These are phyloP conservation scores for Salix koriyanagi DNA, from an alignment of 345 rosid genomes.

Conservation along the genomic window DNA sequence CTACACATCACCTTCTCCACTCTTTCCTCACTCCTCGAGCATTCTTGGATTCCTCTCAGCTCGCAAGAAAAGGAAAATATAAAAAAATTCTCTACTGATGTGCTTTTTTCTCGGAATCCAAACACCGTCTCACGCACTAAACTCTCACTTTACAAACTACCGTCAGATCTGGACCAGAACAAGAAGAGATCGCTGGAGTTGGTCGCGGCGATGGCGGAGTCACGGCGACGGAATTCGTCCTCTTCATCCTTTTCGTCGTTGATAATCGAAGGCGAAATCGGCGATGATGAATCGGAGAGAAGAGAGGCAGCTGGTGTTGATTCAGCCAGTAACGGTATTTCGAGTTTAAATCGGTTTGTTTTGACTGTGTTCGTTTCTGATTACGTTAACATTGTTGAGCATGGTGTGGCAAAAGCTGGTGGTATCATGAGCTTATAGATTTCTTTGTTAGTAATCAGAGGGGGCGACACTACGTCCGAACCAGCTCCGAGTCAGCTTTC, in stretches of 20 bases:
- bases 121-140: slow-evolving; percentile 3
- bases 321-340: slow-evolving; percentile 33
- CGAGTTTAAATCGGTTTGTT: slow-evolving; percentile 28
- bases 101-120: slow-evolving; percentile 29
- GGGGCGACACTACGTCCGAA: slow-evolving; percentile 33
- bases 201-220: slow-evolving; percentile 40
- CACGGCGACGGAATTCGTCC: slow-evolving; percentile 31
- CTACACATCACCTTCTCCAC: slow-evolving; percentile 13
- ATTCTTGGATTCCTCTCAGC: not conserved
- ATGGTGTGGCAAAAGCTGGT: not conserved
- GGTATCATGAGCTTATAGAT: not conserved
- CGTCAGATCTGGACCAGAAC: slow-evolving; percentile 46
- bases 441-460: slow-evolving; percentile 36
- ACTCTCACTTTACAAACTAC: not conserved
- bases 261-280: slow-evolving; percentile 36
- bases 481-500: slow-evolving; percentile 36
- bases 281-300: slow-evolving; percentile 28
- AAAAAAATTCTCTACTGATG: not conserved
- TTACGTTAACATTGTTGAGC: not conserved
- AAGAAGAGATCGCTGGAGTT: slow-evolving; percentile 13
- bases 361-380: not conserved
- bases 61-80: not conserved
- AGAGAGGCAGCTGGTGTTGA: slow-evolving; percentile 25
- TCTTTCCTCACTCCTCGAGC: not conserved
- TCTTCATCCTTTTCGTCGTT: slow-evolving; percentile 34